Evolutionary conservation across 768 basidiomycete genomes (phyloP).

Genomic region (Cubamyces lactineus): DNA sequence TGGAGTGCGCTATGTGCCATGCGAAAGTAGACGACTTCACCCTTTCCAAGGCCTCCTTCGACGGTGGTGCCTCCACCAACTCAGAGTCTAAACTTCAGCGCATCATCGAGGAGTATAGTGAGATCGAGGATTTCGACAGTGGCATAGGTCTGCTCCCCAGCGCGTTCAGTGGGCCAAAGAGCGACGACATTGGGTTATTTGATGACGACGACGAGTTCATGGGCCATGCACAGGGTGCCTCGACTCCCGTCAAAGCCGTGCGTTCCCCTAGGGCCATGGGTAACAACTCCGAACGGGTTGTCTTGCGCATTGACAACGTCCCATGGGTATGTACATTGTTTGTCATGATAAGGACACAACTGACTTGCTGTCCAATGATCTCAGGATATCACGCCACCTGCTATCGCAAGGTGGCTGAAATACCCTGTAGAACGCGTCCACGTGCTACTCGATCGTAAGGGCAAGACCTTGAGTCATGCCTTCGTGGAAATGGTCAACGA

Average conservation of each 20-base stretch:
- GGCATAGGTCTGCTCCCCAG: slow-evolving; percentile 32
- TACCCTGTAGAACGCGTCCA: slow-evolving; percentile 74
- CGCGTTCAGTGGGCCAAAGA: slow-evolving; percentile 29
- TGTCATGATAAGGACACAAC: slow-evolving; percentile 6
- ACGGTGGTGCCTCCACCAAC: background rate
- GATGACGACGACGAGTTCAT: slow-evolving; percentile 32
- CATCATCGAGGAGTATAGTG: slow-evolving; percentile 33
- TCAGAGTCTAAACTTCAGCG: slow-evolving; percentile 24
- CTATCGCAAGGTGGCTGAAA: slow-evolving; percentile 68
- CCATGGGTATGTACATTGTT: slow-evolving; percentile 65
- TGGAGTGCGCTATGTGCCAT: slow-evolving; percentile 83
- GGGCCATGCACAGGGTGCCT: slow-evolving; percentile 38
- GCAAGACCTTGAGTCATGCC: slow-evolving; percentile 85
- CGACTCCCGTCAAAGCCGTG: slow-evolving; percentile 35
- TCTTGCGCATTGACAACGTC: slow-evolving; percentile 85
- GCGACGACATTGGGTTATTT: slow-evolving; percentile 17
- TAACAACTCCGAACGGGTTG: slow-evolving; percentile 41
- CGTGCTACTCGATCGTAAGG: slow-evolving; percentile 78
- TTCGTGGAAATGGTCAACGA: slow-evolving; percentile 74
- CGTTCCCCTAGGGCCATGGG: slow-evolving; percentile 4
- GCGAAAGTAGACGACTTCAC: slow-evolving; percentile 70
- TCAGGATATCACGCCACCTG: slow-evolving; percentile 83
- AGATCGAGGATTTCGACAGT: slow-evolving; percentile 30
- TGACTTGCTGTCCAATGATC: slow-evolving; percentile 3
- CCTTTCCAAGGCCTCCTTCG: slow-evolving; percentile 37